A percentile compares a stretch with the other conserved stretches of the same genome.
These are phyloP conservation scores for Hypoxylon lienhwacheense DNA, from an alignment of 495 filamentous ascomycete genomes.

Conservation along the genomic window DNA sequence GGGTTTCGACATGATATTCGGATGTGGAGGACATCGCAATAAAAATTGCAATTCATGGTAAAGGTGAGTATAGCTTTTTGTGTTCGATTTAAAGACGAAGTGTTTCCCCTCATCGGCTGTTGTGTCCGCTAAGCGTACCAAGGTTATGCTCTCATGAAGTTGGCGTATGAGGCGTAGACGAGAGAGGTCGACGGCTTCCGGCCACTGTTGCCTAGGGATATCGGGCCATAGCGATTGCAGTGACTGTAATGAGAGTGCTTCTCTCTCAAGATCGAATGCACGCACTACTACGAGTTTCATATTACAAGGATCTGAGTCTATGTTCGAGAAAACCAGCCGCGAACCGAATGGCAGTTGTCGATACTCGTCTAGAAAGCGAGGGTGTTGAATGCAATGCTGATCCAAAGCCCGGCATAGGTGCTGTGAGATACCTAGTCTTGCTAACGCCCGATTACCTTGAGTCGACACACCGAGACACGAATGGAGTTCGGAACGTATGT, in stretches of 20 bases:
- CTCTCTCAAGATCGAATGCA: neutral
- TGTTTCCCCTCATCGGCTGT: neutral
- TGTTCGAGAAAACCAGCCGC: neutral
- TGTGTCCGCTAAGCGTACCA: neutral
- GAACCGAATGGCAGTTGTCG: neutral
- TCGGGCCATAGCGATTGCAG: neutral
- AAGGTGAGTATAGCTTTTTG: neutral
- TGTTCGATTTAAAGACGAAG: neutral
- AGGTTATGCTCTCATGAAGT: neutral
- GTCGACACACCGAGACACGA: neutral
- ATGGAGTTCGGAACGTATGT: neutral
- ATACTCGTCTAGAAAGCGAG: neutral
- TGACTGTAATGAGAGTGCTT: neutral
- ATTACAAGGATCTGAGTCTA: neutral
- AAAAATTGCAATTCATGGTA: neutral
- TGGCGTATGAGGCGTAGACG: neutral
- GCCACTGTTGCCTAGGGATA: neutral
- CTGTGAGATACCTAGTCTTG: neutral
- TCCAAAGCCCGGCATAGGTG: neutral
- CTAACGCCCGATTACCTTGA: neutral
- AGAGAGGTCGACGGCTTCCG: neutral
- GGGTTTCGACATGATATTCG: neutral
- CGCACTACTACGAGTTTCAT: neutral
- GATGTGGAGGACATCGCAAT: neutral
- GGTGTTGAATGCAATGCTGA: neutral